Conservation (phyloP, 2,329 filamentous ascomycete species). For the Venturia effusa region DNA sequence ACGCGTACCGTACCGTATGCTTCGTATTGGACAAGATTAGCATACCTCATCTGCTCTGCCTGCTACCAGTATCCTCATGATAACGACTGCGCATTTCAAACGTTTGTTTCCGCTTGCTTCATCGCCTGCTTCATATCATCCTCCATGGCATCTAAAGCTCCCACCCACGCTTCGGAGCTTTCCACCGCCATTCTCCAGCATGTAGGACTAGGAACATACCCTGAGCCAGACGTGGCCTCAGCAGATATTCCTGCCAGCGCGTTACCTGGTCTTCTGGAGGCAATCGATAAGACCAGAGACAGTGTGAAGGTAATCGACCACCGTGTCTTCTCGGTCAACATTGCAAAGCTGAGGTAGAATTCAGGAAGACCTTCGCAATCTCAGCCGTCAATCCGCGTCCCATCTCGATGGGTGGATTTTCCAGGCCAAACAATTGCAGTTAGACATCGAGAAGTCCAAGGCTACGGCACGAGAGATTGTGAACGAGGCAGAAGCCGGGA, state of each 20-base stretch:
- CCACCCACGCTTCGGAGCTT: constrained; percentile 23
- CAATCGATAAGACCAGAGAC: constrained; percentile 41
- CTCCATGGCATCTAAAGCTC: constrained; percentile 17
- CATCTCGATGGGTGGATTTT: constrained; percentile 79
- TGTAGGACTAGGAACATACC: constrained; percentile 45
- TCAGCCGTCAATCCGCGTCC: constrained; percentile 66
- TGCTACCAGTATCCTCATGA: neutral
- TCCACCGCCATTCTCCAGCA: constrained; percentile 55
- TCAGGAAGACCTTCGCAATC: constrained; percentile 59
- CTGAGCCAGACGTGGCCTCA: constrained; percentile 45
- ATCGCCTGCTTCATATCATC: neutral
- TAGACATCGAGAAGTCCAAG: constrained; percentile 73
- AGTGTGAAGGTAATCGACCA: constrained; percentile 39
- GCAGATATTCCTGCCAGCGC: constrained; percentile 38
- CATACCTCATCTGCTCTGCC: no score
- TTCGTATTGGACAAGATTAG: no score
- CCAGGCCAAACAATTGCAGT: constrained; percentile 73
- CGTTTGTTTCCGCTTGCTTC: neutral
- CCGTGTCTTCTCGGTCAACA: constrained; percentile 17
- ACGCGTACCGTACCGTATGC: no score
- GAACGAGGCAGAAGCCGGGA: constrained; percentile 60
- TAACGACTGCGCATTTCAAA: neutral
- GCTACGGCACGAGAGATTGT: constrained; percentile 72
- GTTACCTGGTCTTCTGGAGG: constrained; percentile 39
- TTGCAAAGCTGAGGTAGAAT: constrained; percentile 26